A percentile compares a stretch with the other conserved stretches of the same genome.
phyloP scores from a whole-genome alignment of 805 yeast genomes.

The Danielozyma ontarioensis region DNA sequence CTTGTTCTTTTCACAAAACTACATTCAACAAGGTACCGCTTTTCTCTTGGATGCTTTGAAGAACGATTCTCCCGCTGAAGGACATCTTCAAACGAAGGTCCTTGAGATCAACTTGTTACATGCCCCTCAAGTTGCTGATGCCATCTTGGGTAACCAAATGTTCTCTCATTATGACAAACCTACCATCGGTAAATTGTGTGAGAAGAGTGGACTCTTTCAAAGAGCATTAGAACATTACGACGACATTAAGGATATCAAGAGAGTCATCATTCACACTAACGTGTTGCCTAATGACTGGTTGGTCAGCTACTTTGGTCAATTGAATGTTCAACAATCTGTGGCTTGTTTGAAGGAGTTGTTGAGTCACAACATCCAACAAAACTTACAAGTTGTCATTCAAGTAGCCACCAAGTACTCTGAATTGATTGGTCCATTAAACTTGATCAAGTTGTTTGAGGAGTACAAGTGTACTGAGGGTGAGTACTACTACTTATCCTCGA shows the following conservation, averaged over 20 bases:
- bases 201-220: conserved; percentile 92
- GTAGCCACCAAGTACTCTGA: conserved; percentile 96
- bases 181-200: conserved; percentile 86
- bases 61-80: conserved; percentile 89
- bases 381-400: conserved; percentile 89
- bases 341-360: conserved; percentile 85
- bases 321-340: conserved; percentile 89
- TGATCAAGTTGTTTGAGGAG: conserved; percentile 90
- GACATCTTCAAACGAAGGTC: conserved; percentile 90
- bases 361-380: conserved; percentile 70
- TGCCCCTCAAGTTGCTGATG: conserved; percentile 99
- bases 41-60: conserved; percentile 92
- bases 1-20: conserved; percentile 89
- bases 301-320: conserved; percentile 84
- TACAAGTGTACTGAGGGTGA: conserved; percentile 89
- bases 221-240: conserved; percentile 96
- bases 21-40: conserved; percentile 96
- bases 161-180: conserved; percentile 94
- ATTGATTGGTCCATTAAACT: conserved; percentile 76
- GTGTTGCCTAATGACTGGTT: conserved; percentile 91
- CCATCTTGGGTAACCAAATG: conserved; percentile 92
- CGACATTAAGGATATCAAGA: conserved; percentile 89
- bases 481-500: conserved; percentile 87
- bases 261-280: conserved; percentile 85
- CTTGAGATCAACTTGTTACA: conserved; percentile 88